Evolutionary conservation across 345 rosid genomes (phyloP), one percentile per base, ranked within the genome.

Genomic region (Populus simonii): DNA sequence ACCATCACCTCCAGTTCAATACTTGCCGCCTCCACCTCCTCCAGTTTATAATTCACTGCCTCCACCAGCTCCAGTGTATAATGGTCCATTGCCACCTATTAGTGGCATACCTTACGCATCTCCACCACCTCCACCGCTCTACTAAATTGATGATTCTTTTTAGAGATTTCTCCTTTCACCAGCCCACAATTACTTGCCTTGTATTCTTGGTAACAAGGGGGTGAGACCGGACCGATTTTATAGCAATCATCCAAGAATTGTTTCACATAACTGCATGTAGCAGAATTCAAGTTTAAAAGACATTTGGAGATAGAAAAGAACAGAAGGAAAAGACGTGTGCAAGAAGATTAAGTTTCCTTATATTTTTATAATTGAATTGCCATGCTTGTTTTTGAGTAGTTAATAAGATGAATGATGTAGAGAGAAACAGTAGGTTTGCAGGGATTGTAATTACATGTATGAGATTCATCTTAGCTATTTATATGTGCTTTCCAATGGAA

Each of bases 121-220:
- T 33, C 87, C 89, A 7, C 89, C 89, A 4, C 89, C 91, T 36
- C 88, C 92, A 36, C 43, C 57, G 5, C 11, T 22, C 16, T 53
- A 22, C 39, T 66, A 27, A 78, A 39, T 51, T 9, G n/a, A n/a
- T 49, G 3, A 36, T 7, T 66, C 49, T 51, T 45, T 23, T 2
- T 33, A 38, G 39, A 39, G 61, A 49, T 39, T 31, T 29, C 35
- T 49, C 35, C 10, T 72, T 53, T 35, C 47, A 22, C 66, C 47
- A 59, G 25, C 17, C 55, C 17, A 6, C 22, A 27, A 8, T 35
- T 25, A 10, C 75, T 55, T 55, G n/a, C 20, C 35, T 31, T 66
- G 31, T 66, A 31, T 17, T 66, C 69, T 27, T 66, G 33, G 8
- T 66, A 66, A 47, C 63, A 18, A 55, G 47, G 18, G 27, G 39